Conservation (phyloP, 768 basidiomycete species). For the Hirschioporus abietinus region DNA sequence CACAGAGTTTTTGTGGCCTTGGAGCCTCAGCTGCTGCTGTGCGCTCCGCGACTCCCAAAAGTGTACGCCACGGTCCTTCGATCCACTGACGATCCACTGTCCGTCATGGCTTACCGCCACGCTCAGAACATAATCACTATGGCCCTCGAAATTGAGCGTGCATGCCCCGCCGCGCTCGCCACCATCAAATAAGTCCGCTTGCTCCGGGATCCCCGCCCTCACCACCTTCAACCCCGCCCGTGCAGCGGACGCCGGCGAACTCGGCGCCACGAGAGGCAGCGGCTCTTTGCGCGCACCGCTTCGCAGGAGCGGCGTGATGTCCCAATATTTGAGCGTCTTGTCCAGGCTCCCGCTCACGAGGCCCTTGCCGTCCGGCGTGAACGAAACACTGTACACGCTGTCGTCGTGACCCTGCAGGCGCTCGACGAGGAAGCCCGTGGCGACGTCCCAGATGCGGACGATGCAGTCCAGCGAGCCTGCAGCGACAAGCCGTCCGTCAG, state of each 20-base stretch:
- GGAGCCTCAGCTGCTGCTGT: constrained; percentile 88
- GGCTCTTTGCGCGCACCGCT: constrained; percentile 9
- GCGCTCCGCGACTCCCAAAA: constrained; percentile 82
- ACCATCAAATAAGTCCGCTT: constrained; percentile 42
- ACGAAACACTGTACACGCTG: constrained; percentile 84
- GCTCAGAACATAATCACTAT: constrained; percentile 79
- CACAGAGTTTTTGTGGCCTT: constrained; percentile 66
- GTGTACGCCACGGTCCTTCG: constrained; percentile 94
- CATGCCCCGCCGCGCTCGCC: constrained; percentile 49
- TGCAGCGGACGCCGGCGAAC: constrained; percentile 18
- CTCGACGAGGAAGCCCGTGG: constrained; percentile 65
- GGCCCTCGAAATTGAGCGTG: constrained; percentile 83
- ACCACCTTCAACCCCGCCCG: not conserved
- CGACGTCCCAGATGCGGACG: constrained; percentile 74
- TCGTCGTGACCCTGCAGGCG: constrained; percentile 74
- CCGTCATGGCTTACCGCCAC: constrained; percentile 87
- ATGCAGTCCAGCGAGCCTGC: constrained; percentile 56
- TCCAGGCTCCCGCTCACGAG: constrained; percentile 90
- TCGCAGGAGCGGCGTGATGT: constrained; percentile 41
- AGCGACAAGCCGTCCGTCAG: constrained; percentile 54
- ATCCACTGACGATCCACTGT: constrained; percentile 91
- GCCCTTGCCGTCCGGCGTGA: constrained; percentile 85
- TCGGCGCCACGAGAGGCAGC: constrained; percentile 32
- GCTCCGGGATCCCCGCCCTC: constrained; percentile 20
- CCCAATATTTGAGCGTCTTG: constrained; percentile 86